Base-by-base conservation (phyloP, 208 protist species). In the Kentomonas sorsogonicus region DNA sequence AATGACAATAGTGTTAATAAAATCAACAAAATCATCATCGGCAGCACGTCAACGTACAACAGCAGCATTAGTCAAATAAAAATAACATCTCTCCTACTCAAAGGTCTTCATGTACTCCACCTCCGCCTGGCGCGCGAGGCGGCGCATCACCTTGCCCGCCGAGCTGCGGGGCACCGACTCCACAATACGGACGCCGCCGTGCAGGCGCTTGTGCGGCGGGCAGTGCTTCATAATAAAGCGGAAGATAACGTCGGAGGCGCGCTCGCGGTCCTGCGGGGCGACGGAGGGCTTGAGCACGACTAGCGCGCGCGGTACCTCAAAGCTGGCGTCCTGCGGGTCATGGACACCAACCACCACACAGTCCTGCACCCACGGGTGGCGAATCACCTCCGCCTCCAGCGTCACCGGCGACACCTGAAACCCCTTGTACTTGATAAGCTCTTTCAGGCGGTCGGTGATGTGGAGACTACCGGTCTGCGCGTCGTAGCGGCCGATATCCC, bases 361-460 rank as follows among this genome's bases (percentile, higher is more conserved):
- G 69, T 95, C 89, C 6, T 43, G 27, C 25, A 95, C 74, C 31
- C 53, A 58, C 53, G 78, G 73, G 50, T 94, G 77, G 13, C 53
- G 33, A n/a, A 87, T 39, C 15, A 93, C 43, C 16, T 83, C 13
- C 13, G 47, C 83, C 67, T 95, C 89, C 1, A 95, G 52, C 38
- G 86, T 71, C 1, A 88, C 86, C 0, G 89, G 88, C 13, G 89
- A 68, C 5, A 95, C 88, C 69, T 95, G 89, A 47, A 88, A 89
- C 39, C 89, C 89, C 61, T 95, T 95, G 69, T 73, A 82, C 68
- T 96, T 96, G 61, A 96, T 96, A 22, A 96, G 70, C 57, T 95
- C 89, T 62, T 96, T 96, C 33, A 87, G 54, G 47, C 90, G 76
- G 59, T 93, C 87, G 15, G 66, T 66, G 55, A 92, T 85, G 58